These are phyloP conservation scores for Musa balbisiana DNA, from an alignment of 202 grass and related monocot species.

Conservation along the genomic window DNA sequence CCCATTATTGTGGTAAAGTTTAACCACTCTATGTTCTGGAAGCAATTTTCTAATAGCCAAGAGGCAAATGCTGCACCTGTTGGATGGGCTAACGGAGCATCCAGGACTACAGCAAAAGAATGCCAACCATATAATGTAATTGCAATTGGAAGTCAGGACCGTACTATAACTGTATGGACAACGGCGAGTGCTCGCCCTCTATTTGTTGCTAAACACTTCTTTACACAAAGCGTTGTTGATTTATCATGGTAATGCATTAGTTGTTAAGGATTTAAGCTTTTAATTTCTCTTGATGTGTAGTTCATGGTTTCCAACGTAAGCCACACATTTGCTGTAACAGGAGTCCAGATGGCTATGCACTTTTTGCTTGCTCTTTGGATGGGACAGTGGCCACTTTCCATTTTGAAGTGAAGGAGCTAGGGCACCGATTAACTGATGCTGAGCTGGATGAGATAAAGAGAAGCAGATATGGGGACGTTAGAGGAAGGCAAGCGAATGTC, in stretches of 20 bases:
- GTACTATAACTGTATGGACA: slow-evolving; percentile 99
- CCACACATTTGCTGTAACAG: slow-evolving; percentile 30
- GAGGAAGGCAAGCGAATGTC: slow-evolving; percentile 80
- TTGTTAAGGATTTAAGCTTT: background rate
- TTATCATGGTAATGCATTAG: slow-evolving; percentile 69
- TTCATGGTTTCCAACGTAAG: slow-evolving; percentile 3
- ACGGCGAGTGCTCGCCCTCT: slow-evolving; percentile 87
- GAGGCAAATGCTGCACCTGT: slow-evolving; percentile 47
- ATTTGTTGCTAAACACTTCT: slow-evolving; percentile 98
- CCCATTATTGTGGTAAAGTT: slow-evolving; percentile 93
- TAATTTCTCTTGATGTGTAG: background rate
- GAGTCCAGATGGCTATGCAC: slow-evolving; percentile 96
- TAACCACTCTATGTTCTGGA: slow-evolving; percentile 91
- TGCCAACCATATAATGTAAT: slow-evolving; percentile 87
- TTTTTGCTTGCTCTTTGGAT: slow-evolving; percentile 95
- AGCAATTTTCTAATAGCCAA: slow-evolving; percentile 55
- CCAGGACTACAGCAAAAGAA: slow-evolving; percentile 56
- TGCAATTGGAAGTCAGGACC: slow-evolving; percentile 97
- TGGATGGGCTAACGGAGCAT: slow-evolving; percentile 82
- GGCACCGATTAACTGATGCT: slow-evolving; percentile 68
- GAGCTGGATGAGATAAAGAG: slow-evolving; percentile 91
- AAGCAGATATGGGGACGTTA: slow-evolving; percentile 91
- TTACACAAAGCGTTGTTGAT: slow-evolving; percentile 97
- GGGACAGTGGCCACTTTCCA: slow-evolving; percentile 84
- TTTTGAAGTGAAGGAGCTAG: slow-evolving; percentile 93